phyloP scores from a whole-genome alignment of 768 basidiomycete genomes.

The Saitozyma sp. region DNA sequence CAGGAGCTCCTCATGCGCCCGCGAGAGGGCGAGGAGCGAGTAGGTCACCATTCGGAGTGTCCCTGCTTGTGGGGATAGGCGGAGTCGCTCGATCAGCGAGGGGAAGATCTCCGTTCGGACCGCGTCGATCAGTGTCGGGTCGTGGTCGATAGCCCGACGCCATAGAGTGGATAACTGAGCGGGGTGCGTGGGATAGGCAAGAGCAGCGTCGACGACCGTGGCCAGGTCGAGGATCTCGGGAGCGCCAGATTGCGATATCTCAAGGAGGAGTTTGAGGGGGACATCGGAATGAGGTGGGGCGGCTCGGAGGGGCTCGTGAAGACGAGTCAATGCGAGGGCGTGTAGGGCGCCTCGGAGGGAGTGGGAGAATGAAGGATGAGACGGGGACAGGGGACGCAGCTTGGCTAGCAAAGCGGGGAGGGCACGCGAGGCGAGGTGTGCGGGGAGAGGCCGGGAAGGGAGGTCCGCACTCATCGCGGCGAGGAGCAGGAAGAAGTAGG shows the following conservation, averaged over 20 bases:
- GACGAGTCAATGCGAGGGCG: too few species aligned
- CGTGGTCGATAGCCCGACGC: neutral
- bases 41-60: neutral
- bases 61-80: neutral
- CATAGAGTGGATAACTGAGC: neutral
- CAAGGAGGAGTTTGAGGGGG: too few species aligned
- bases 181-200: neutral
- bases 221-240: neutral
- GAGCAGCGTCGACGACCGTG: neutral
- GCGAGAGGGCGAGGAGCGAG: conserved; percentile 17
- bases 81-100: neutral
- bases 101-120: neutral
- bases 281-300: too few species aligned
- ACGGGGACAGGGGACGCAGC: too few species aligned
- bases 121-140: neutral
- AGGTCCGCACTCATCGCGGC: too few species aligned
- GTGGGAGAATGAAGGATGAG: neutral
- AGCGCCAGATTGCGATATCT: neutral
- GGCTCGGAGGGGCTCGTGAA: too few species aligned
- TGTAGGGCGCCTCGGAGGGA: neutral
- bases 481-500: too few species aligned
- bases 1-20: conserved; percentile 37
- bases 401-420: too few species aligned
- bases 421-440: too few species aligned
- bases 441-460: too few species aligned